Evolutionary conservation across 176 grass and related monocot genomes (phyloP).

Genomic region (Pontederia crassipes): DNA sequence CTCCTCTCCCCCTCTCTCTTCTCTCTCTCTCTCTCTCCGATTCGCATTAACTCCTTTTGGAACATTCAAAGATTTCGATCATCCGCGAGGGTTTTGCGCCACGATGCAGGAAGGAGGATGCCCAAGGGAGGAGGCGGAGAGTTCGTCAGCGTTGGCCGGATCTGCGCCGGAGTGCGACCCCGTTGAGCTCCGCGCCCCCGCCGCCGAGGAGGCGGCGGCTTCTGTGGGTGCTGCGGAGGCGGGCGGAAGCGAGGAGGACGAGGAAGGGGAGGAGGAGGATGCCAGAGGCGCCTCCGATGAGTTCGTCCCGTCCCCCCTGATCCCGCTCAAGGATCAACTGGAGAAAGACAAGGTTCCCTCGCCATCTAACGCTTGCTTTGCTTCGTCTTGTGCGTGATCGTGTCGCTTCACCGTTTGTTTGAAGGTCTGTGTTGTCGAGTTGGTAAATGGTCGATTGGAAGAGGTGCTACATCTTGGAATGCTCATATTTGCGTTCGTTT

Average conservation of each 20-base stretch:
- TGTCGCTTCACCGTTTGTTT: not conserved
- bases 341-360: conserved; percentile 37
- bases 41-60: no score
- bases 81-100: no score
- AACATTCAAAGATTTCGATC: no score
- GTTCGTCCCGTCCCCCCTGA: conserved; percentile 34
- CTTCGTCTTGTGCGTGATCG: not conserved
- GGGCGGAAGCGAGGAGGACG: not conserved
- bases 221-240: not conserved
- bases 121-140: conserved; percentile 7
- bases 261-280: conserved; percentile 15
- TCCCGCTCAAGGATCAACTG: conserved; percentile 37
- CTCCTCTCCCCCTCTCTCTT: no score
- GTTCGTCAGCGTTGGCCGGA: conserved; percentile 4
- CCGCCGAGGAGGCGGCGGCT: conserved; percentile 1
- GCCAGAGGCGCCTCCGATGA: conserved; percentile 13
- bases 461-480: no score
- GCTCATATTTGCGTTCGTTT: no score
- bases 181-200: conserved; percentile 1
- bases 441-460: no score
- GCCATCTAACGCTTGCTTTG: not conserved
- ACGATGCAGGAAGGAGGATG: not conserved
- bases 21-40: no score
- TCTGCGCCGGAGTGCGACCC: not conserved
- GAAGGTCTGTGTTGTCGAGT: no score